These are phyloP conservation scores for Sistotremastrum niveocremeum DNA, from an alignment of 768 basidiomycete species.

Conservation along the genomic window DNA sequence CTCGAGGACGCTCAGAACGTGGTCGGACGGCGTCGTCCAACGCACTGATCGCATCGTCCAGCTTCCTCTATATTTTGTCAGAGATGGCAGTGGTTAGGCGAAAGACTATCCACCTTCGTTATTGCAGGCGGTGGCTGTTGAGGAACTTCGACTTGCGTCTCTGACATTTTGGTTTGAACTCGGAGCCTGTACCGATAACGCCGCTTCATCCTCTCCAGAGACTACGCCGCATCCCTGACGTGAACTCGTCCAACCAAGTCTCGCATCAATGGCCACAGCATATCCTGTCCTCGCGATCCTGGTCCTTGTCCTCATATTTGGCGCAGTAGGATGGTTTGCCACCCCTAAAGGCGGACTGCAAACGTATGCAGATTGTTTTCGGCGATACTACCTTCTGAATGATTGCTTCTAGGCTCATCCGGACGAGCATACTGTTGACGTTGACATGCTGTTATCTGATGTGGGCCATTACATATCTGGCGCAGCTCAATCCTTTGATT, in stretches of 20 bases:
- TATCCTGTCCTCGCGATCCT: constrained; percentile 59
- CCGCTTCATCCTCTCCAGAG: too few species aligned
- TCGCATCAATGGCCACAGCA: constrained; percentile 43
- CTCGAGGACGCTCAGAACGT: constrained; percentile 22
- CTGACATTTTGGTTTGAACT: too few species aligned
- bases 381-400: background rate
- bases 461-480: constrained; percentile 97
- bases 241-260: too few species aligned
- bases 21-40: constrained; percentile 51
- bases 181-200: too few species aligned
- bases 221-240: too few species aligned
- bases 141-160: too few species aligned
- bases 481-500: constrained; percentile 84
- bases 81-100: background rate
- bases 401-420: constrained; percentile 49
- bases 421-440: constrained; percentile 67
- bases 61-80: constrained; percentile 43
- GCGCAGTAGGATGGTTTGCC: constrained; percentile 49
- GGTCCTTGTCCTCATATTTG: constrained; percentile 49
- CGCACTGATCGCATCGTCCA: constrained; percentile 65
- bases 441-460: constrained; percentile 81
- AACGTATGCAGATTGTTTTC: constrained; percentile 39
- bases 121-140: constrained; percentile 3
- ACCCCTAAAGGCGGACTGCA: constrained; percentile 83
- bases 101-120: constrained; percentile 28